Conservation (phyloP, 2,329 filamentous ascomycete genomes). For the Penicillium fuscoglaucum region DNA sequence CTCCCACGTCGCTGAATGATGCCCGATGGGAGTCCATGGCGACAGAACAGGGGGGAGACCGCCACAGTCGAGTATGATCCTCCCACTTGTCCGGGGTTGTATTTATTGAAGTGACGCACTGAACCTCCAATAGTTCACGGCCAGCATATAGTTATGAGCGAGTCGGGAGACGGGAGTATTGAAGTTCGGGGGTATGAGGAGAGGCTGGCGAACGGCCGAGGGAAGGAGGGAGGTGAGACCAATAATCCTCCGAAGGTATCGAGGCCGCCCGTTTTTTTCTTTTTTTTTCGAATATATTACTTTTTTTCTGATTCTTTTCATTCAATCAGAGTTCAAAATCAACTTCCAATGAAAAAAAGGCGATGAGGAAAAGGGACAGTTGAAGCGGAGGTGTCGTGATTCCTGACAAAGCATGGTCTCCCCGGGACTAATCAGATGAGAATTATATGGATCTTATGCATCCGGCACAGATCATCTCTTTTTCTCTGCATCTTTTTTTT, state of each 20-base stretch:
- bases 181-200: constrained; percentile 2
- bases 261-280: background rate
- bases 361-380: constrained; percentile 22
- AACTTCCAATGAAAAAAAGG: constrained; percentile 12
- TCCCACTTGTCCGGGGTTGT: background rate
- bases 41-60: constrained; percentile 9
- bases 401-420: constrained; percentile 30
- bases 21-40: constrained; percentile 23
- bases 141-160: constrained; percentile 2
- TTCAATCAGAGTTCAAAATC: background rate
- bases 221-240: constrained; percentile 12
- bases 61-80: constrained; percentile 2
- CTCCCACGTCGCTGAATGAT: constrained; percentile 22
- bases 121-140: background rate
- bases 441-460: constrained; percentile 7
- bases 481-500: constrained; percentile 1
- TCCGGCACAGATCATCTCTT: constrained; percentile 5
- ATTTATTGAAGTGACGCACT: constrained; percentile 2
- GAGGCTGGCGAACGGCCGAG: constrained; percentile 14
- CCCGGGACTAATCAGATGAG: constrained; percentile 22
- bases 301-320: background rate
- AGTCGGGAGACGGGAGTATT: constrained; percentile 2
- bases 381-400: constrained; percentile 28
- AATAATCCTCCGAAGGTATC: constrained; percentile 8
- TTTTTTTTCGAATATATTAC: background rate